Percentiles rank a stretch among this genome's conserved stretches.
Conservation (phyloP, 176 grass and related monocot species). For the Bonia amplexicaulis region DNA sequence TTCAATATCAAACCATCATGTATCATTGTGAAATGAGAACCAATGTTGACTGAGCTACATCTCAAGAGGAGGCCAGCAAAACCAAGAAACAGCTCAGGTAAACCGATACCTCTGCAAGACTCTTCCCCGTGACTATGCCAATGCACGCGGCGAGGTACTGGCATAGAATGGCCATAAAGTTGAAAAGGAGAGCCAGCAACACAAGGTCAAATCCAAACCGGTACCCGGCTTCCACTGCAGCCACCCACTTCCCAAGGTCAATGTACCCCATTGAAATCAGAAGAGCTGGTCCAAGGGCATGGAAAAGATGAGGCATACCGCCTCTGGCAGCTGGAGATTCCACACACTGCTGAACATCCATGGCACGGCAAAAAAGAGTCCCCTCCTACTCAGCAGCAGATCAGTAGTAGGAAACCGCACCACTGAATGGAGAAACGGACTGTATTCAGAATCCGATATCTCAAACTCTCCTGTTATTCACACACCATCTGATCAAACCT, state of each 20-base stretch:
- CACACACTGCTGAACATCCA: slow-evolving; percentile 30
- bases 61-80: slow-evolving; percentile 19
- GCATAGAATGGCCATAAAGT: slow-evolving; percentile 75
- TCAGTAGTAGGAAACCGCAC: slow-evolving; percentile 27
- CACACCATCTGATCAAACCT: slow-evolving; percentile 27
- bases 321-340: slow-evolving; percentile 23
- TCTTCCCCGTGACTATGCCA: slow-evolving; percentile 70
- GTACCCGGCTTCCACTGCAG: slow-evolving; percentile 67
- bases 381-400: not conserved
- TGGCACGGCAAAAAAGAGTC: slow-evolving; percentile 12
- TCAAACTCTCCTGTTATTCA: not conserved
- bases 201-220: slow-evolving; percentile 77
- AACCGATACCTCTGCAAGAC: slow-evolving; percentile 70
- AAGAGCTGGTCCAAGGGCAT: slow-evolving; percentile 68
- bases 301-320: slow-evolving; percentile 45
- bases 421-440: not conserved
- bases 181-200: slow-evolving; percentile 70
- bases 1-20: slow-evolving; percentile 23
- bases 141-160: slow-evolving; percentile 84
- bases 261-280: slow-evolving; percentile 87
- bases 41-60: slow-evolving; percentile 18
- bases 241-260: slow-evolving; percentile 86
- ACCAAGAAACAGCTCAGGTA: slow-evolving; percentile 21
- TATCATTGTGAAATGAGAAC: slow-evolving; percentile 6
- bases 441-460: not conserved